Base-by-base conservation (phyloP, 2,329 filamentous ascomycete genomes). In the Ilyonectria robusta region DNA sequence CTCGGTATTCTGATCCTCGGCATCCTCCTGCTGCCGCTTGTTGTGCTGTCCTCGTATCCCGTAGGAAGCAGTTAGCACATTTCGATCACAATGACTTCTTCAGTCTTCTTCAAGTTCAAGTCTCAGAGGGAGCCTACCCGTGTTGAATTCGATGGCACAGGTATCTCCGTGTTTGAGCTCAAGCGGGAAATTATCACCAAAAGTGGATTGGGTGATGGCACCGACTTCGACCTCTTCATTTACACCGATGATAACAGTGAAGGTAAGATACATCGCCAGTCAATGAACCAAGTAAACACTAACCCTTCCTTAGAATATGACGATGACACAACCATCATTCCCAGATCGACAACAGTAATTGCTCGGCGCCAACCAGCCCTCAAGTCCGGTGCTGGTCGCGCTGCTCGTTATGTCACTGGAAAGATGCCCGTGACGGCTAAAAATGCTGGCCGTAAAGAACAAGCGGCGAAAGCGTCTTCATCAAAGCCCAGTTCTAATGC, bases 91-190 rank as follows among this genome's bases (percentile, higher is more conserved):
- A 98, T 98, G 95, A 90, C 94, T 80, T 97, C 96, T 64, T 98
- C 95, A 73, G 96, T 99, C 79, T 98, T 98, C 84, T 99, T 98
- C 93, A 97, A 97, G 85, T 99, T 99, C 91, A 98, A 98, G 85
- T 98, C 95, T 75, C 94, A 97, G 80, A 98, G 94, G 85, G 96
- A 98, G 80, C 94, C 94, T 67, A 94, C 94, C 65, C 91, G 95
- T 78, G 94, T 99, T 77, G 93, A 95, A 78, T 98, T 99, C 82
- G 95, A 99, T 83, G 96, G 96, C 79, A 98, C 95, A 76, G 94
- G 94, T 82, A 97, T 98, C 79, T 97, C 95, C 69, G 96, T 98
- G 71, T 99, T 98, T 84, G 97, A 99, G 80, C 88, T 99, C 79
- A 99, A 99, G 85, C 93, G 95, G 85, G 96, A 98, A 84, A 99